These are phyloP conservation scores for Clavulina sp. DNA, from an alignment of 768 basidiomycete genomes.

Conservation along the genomic window DNA sequence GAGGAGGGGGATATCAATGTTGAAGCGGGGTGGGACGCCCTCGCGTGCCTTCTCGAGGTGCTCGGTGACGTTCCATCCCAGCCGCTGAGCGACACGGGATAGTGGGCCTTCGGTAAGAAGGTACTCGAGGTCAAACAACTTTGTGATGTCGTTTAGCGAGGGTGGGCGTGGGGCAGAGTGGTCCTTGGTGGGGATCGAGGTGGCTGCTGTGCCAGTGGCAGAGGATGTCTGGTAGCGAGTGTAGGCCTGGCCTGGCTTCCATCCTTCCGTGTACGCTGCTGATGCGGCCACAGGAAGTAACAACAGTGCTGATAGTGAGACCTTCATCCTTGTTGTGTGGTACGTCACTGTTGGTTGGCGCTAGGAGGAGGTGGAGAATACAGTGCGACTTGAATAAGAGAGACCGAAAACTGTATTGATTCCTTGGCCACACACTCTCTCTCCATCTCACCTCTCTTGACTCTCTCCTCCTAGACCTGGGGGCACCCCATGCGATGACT, in stretches of 20 bases:
- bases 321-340: no score
- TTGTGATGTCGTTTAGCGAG: constrained; percentile 16
- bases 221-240: constrained; percentile 14
- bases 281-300: no score
- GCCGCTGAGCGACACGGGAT: constrained; percentile 26
- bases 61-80: constrained; percentile 39
- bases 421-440: no score
- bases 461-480: no score
- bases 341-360: no score
- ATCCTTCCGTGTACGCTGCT: no score
- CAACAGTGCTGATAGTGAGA: no score
- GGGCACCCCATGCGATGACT: no score
- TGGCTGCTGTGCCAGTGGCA: constrained; percentile 15
- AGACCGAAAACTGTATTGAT: no score
- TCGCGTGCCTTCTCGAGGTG: constrained; percentile 21
- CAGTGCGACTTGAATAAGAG: no score
- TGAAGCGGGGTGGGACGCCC: constrained; percentile 34
- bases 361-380: no score
- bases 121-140: constrained; percentile 4
- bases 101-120: constrained; percentile 38
- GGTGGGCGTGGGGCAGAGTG: constrained; percentile 10
- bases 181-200: neutral
- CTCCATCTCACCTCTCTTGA: no score
- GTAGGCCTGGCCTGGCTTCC: constrained; percentile 54
- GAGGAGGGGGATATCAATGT: constrained; percentile 55